These are phyloP conservation scores for Dentipellis fragilis DNA, from an alignment of 768 basidiomycete species.

Conservation along the genomic window DNA sequence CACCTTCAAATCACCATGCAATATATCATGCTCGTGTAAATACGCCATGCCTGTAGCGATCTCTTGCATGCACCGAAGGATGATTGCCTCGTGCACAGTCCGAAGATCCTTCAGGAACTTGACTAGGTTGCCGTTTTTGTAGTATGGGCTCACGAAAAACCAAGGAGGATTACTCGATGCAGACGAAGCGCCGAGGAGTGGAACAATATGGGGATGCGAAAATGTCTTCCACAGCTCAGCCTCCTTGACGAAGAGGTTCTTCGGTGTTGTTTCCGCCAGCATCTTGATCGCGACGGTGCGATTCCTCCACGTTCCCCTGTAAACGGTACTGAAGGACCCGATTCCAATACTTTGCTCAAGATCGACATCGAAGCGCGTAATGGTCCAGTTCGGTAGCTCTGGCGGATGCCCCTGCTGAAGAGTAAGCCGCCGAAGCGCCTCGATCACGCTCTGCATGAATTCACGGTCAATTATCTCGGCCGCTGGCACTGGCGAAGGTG, in stretches of 20 bases:
- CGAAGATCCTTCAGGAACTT: constrained; percentile 36
- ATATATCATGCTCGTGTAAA: constrained; percentile 52
- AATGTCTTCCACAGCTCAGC: constrained; percentile 65
- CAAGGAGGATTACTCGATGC: constrained; percentile 59
- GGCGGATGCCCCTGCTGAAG: constrained; percentile 14
- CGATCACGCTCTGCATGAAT: constrained; percentile 65
- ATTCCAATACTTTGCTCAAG: constrained; percentile 57
- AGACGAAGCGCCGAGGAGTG: constrained; percentile 71
- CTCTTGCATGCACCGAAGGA: constrained; percentile 57
- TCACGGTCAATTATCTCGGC: constrained; percentile 39
- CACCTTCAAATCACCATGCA: constrained; percentile 81
- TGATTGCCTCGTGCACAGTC: constrained; percentile 28
- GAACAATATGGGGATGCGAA: constrained; percentile 58
- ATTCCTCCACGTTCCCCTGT: constrained; percentile 60
- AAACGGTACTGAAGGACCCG: constrained; percentile 73
- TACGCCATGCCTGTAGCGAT: constrained; percentile 78
- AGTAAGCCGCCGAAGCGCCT: constrained; percentile 57
- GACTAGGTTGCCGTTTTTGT: constrained; percentile 53
- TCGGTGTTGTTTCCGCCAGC: constrained; percentile 48
- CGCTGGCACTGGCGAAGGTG: too few relatives aligned
- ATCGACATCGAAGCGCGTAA: constrained; percentile 73
- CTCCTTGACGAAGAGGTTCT: constrained; percentile 57
- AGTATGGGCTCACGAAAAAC: constrained; percentile 48
- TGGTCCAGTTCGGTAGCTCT: constrained; percentile 61
- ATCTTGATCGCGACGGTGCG: constrained; percentile 66